These are phyloP conservation scores for Vaccinium corymbosum DNA, from an alignment of 148 eudicot genomes.

Conservation along the genomic window DNA sequence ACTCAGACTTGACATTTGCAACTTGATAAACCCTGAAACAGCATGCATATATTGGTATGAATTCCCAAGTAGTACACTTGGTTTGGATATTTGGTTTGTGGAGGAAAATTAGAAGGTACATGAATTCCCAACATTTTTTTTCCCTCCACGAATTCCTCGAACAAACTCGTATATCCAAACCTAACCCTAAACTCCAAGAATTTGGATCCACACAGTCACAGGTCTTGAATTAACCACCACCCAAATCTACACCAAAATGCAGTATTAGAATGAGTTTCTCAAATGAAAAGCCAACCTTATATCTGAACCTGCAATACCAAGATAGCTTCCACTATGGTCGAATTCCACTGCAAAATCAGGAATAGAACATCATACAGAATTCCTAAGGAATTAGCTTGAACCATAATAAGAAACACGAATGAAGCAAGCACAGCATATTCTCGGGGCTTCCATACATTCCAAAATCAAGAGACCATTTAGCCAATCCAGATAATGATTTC, in stretches of 20 bases:
- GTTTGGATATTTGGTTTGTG: not conserved
- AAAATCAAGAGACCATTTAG: not conserved
- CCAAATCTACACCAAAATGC: constrained; percentile 10
- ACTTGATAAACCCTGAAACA: constrained; percentile 87
- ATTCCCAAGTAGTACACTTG: not conserved
- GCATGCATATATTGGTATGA: not conserved
- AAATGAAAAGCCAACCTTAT: constrained; percentile 50
- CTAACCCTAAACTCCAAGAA: not conserved
- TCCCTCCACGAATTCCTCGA: not conserved
- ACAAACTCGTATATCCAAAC: not conserved
- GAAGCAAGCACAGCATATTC: not conserved
- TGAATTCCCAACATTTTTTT: not conserved
- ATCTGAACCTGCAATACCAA: constrained; percentile 83
- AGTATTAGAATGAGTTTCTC: not conserved
- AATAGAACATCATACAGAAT: constrained; percentile 2
- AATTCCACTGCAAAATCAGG: constrained; percentile 69
- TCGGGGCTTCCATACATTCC: not conserved
- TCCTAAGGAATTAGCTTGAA: not conserved
- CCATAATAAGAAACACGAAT: not conserved
- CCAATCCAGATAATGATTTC: not conserved
- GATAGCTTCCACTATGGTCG: constrained; percentile 96
- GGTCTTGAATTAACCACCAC: not conserved
- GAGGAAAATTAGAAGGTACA: not conserved
- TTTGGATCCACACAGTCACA: not conserved
- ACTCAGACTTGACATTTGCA: constrained; percentile 88